Evolutionary conservation across 495 filamentous ascomycete genomes (phyloP).

Genomic region (Glarea lozoyensis): DNA sequence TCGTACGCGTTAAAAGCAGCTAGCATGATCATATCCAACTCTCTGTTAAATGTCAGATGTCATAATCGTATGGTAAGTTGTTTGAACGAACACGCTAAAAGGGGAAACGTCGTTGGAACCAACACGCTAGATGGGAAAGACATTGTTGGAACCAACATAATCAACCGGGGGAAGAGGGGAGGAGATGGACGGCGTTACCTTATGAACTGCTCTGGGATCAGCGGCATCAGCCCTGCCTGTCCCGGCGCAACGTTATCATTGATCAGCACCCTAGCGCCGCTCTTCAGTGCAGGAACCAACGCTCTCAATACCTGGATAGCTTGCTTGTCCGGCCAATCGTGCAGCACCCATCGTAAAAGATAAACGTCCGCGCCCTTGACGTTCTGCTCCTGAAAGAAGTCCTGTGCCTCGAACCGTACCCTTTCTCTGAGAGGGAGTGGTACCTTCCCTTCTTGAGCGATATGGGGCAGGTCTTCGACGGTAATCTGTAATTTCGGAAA

Average conservation of each 20-base stretch:
- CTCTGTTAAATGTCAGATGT: slow-evolving; percentile 1
- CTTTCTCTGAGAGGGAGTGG: slow-evolving; percentile 25
- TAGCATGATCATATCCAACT: slow-evolving; percentile 24
- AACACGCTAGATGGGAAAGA: background rate
- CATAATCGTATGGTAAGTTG: too few species aligned
- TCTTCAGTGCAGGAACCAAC: slow-evolving; percentile 31
- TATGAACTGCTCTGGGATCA: slow-evolving; percentile 13
- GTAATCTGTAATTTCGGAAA: slow-evolving; percentile 8
- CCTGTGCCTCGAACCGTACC: slow-evolving; percentile 34
- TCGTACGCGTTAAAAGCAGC: slow-evolving; percentile 24
- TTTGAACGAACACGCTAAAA: too few species aligned
- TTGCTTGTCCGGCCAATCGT: slow-evolving; percentile 39
- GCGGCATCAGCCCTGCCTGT: slow-evolving; percentile 12
- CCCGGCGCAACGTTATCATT: slow-evolving; percentile 34
- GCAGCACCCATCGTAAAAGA: slow-evolving; percentile 42
- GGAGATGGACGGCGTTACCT: too few species aligned
- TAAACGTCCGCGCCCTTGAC: slow-evolving; percentile 33
- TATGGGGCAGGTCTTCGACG: slow-evolving; percentile 27
- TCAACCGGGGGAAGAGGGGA: too few species aligned
- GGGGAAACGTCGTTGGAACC: too few species aligned
- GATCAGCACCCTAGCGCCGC: slow-evolving; percentile 30
- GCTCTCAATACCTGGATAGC: slow-evolving; percentile 32
- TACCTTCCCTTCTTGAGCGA: slow-evolving; percentile 16
- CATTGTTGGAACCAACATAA: background rate
- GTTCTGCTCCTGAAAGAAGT: slow-evolving; percentile 41